Conservation (phyloP, 2,329 filamentous ascomycete species). For the Blumeriella jaapii region DNA sequence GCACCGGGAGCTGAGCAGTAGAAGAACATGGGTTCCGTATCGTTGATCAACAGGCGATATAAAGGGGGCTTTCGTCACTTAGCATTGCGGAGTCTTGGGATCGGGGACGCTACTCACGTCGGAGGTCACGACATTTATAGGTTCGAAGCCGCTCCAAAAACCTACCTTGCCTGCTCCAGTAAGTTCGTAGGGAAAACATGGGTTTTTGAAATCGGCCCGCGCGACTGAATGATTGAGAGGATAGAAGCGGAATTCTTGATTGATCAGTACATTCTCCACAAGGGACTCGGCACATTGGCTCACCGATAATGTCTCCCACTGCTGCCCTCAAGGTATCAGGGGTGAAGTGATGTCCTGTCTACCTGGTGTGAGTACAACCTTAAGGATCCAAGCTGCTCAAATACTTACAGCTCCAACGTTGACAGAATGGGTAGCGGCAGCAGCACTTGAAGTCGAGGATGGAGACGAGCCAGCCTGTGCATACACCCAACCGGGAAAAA, state of each 20-base stretch:
- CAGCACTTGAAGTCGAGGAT: constrained; percentile 6
- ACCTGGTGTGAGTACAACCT: constrained; percentile 1
- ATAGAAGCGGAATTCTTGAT: constrained; percentile 44
- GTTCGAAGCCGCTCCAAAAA: constrained; percentile 41
- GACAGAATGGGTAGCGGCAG: constrained; percentile 6
- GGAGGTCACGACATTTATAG: constrained; percentile 31
- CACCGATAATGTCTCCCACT: constrained; percentile 20
- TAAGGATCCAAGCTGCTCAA: not conserved
- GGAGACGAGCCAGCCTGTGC: constrained; percentile 1
- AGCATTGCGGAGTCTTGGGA: not conserved
- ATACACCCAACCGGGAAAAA: not conserved
- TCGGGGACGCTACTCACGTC: constrained; percentile 29
- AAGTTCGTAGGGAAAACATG: constrained; percentile 52
- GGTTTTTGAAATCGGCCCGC: constrained; percentile 41
- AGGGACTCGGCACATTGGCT: not conserved
- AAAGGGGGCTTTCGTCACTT: constrained; percentile 25
- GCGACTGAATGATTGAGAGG: constrained; percentile 52
- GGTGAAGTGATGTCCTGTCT: constrained; percentile 13
- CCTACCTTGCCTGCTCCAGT: constrained; percentile 35
- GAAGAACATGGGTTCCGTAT: constrained; percentile 54
- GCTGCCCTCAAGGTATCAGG: constrained; percentile 15
- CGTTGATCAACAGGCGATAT: constrained; percentile 40
- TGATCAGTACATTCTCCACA: constrained; percentile 4
- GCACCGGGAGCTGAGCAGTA: constrained; percentile 59
- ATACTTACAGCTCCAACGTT: constrained; percentile 10